Evolutionary conservation across 78 protist species (phyloP), one percentile per base, ranked within the genome.

Genomic region (Cavenderia fasciculata): DNA sequence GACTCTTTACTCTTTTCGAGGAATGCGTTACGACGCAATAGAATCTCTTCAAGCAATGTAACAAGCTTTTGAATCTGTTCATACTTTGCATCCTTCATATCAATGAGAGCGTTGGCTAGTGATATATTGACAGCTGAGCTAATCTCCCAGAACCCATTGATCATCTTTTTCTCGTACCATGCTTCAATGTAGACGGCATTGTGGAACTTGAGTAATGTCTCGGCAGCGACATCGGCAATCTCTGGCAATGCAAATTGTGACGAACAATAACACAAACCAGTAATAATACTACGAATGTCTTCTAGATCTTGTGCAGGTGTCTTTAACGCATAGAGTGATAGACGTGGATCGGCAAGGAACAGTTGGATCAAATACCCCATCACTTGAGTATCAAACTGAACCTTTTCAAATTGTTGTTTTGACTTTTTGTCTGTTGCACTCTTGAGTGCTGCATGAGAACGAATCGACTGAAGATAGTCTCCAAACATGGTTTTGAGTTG

Each of bases 141-240:
- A 27, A 92, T 69, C 51, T 93, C 94, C 92, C 89, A 93, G n/a
- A 93, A 93, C 16, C 92, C 82, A 47, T 74, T 61, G 5, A 92
- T 65, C 66, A 77, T 43, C 34, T 77, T 54, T 46, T 43, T 63
- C 0, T 73, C 91, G 31, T 51, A 62, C 93, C 93, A 86, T 59
- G 59, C 31, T 18, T 65, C 87, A 41, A 92, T 92, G 38, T 74
- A 43, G 6, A 41, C 14, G 19, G 95, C 89, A 46, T 75, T 86
- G 63, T 85, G 92, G 46, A 92, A 82, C 16, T 74, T 89, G 27
- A 76, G 31, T 34, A 92, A 18, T 0, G 92, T 76, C 23, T 59
- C 74, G 6, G 78, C 70, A 0, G 95, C 86, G 0, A 68, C 74
- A 19, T 61, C 94, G 1, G 59, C 59, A 14, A 70, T 72, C 41